phyloP scores from a whole-genome alignment of 495 filamentous ascomycete genomes.

The Aspergillus taichungensis region DNA sequence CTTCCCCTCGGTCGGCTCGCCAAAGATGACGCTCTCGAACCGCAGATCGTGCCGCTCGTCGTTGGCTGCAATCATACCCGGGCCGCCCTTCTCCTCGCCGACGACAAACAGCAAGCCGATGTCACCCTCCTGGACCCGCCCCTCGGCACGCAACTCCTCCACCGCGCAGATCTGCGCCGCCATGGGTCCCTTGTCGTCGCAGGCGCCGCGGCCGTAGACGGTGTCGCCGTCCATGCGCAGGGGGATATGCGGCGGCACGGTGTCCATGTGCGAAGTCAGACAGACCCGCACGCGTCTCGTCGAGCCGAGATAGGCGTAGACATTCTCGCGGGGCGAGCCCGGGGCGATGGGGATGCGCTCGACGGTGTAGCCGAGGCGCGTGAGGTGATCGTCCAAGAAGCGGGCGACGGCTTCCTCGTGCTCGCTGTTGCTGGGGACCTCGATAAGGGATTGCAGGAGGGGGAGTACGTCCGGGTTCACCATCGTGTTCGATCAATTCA shows the following conservation, averaged over 20 bases:
- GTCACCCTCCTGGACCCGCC: slow-evolving; percentile 16
- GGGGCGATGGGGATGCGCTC: slow-evolving; percentile 20
- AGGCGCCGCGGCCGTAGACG: slow-evolving; percentile 63
- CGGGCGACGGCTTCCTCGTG: slow-evolving; percentile 18
- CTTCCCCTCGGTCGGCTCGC: slow-evolving; percentile 70
- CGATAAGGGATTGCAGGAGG: slow-evolving; percentile 16
- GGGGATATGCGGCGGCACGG: slow-evolving; percentile 50
- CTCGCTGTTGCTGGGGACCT: slow-evolving; percentile 21
- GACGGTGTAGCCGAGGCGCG: slow-evolving; percentile 16
- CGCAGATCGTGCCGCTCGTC: slow-evolving; percentile 16
- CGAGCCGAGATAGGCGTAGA: slow-evolving; percentile 17
- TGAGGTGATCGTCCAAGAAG: slow-evolving; percentile 16
- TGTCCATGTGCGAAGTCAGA: slow-evolving; percentile 58
- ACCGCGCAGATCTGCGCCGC: slow-evolving; percentile 61
- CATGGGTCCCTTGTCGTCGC: slow-evolving; percentile 79
- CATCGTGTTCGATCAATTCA: background rate
- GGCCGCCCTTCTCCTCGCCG: slow-evolving; percentile 64
- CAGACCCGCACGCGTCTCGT: slow-evolving; percentile 33
- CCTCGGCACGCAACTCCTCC: slow-evolving; percentile 16
- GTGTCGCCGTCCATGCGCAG: slow-evolving; percentile 29
- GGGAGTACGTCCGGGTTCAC: slow-evolving; percentile 6
- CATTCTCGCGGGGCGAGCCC: slow-evolving; percentile 15
- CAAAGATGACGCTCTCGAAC: slow-evolving; percentile 58
- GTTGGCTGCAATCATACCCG: slow-evolving; percentile 53
- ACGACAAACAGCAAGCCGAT: slow-evolving; percentile 71